phyloP scores from a whole-genome alignment of 495 filamentous ascomycete genomes.

The Symbiotaphrina buchneri region DNA sequence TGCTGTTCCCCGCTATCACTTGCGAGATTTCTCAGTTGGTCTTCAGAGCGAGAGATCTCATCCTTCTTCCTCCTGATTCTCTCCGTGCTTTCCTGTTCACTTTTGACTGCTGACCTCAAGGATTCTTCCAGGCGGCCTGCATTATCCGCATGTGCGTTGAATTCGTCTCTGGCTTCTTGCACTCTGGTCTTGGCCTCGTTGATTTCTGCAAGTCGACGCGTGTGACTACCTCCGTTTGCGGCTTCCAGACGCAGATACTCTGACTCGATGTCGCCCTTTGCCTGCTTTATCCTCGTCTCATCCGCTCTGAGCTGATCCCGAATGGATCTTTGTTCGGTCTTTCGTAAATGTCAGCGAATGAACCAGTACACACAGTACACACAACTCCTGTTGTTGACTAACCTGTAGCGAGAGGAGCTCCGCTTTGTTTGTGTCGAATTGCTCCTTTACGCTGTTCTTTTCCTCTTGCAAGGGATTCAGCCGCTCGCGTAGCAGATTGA shows the following conservation, averaged over 20 bases:
- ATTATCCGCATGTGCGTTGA: conserved; percentile 5
- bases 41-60: conserved; percentile 21
- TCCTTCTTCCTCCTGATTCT: conserved; percentile 7
- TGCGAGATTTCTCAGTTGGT: conserved; percentile 20
- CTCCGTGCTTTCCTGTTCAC: too few relatives aligned
- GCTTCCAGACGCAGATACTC: conserved; percentile 28
- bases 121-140: conserved; percentile 5
- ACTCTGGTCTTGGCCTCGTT: conserved; percentile 16
- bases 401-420: conserved; percentile 24
- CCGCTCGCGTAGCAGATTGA: conserved; percentile 5
- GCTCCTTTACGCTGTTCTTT: conserved; percentile 17
- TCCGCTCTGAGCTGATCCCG: conserved; percentile 20
- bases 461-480: conserved; percentile 15
- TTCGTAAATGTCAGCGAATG: neutral
- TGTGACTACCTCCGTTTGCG: conserved; percentile 27
- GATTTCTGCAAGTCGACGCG: conserved; percentile 22
- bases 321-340: conserved; percentile 30
- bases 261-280: conserved; percentile 16
- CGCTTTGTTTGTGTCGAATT: conserved; percentile 16
- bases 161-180: conserved; percentile 8
- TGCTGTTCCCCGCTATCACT: conserved; percentile 26
- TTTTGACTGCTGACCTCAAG: conserved; percentile 1
- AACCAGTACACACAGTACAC: neutral
- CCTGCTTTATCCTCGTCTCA: conserved; percentile 17
- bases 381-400: too few relatives aligned